Evolutionary conservation across 257 asterid genomes (phyloP), one percentile per base, ranked within the genome.

Genomic region (Asclepias syriaca): DNA sequence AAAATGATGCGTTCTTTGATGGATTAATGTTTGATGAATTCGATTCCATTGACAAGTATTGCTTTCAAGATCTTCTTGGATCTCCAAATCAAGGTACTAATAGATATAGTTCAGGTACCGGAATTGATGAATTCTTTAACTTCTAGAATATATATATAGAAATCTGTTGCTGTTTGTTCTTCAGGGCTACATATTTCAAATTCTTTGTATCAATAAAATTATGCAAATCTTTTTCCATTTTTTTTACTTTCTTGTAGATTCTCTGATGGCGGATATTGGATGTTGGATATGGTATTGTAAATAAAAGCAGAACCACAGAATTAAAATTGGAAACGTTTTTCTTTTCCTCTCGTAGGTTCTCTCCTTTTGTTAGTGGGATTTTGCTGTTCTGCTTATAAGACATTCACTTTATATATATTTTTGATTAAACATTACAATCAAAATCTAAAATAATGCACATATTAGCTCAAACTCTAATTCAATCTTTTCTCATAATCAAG

Each of bases 41-140:
- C 51, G 89, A 69, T 58, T 74, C 82, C 2, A 61, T 80, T 65
- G 92, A 85, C 6, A 66, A 79, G 66, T 81, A 77, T 72, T 77
- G 80, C 77, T 81, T 84, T 66, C 82, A 80, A 67, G 90, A 87
- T 81, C 70, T 71, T 72, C 66, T 90, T 74, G 73, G 54, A 74
- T 79, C 89, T 14, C 73, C 91, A 16, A 77, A 74, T 68, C 72
- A 70, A 56, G 49, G 60, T 74, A 64, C 65, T 74, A 66, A 15
- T 48, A 34, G 14, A 8, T 46, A 65, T 78, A 66, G 16, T 56
- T 50, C 18, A 29, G 80, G 66, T 70, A 51, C 55, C 69, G 90
- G 76, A 48, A 71, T 79, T 55, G 92, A 85, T 40, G 88, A 61
- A 69, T 83, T 85, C 84, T 87, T 85, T 55, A 65, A 65, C 78